Conservation (phyloP, 305 asterid genomes). For the Solanum hybrid region DNA sequence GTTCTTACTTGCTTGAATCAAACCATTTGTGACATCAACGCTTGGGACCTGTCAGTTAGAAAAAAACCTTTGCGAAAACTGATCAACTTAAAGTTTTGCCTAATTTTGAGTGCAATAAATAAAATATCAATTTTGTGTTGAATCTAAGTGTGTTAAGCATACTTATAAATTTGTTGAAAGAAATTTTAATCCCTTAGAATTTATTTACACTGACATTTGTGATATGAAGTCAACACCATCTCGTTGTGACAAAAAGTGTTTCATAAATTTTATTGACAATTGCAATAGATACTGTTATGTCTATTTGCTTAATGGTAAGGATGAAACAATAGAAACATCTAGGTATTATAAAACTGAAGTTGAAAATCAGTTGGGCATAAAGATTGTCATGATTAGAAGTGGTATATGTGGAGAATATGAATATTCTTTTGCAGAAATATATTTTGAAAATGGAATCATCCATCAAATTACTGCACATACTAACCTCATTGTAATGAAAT, state of each 20-base stretch:
- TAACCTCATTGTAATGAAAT: neutral
- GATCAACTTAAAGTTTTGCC: neutral
- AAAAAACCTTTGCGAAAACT: neutral
- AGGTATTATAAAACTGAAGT: neutral
- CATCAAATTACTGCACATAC: neutral
- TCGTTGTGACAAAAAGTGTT: neutral
- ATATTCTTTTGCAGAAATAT: neutral
- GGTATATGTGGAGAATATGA: neutral
- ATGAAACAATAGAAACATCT: neutral
- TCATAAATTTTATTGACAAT: neutral
- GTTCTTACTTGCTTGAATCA: neutral
- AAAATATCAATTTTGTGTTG: neutral
- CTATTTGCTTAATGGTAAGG: neutral
- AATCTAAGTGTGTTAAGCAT: neutral
- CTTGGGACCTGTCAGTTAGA: neutral
- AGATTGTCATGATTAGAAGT: neutral
- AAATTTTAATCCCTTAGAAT: neutral
- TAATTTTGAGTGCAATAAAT: neutral
- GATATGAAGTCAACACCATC: neutral
- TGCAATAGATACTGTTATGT: neutral
- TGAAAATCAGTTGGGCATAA: neutral
- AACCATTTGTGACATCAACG: neutral
- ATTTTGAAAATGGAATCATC: neutral
- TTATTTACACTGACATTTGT: neutral
- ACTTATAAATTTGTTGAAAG: neutral